phyloP scores from a whole-genome alignment of 2,329 filamentous ascomycete genomes.

The Teratosphaeriaceae sp. region DNA sequence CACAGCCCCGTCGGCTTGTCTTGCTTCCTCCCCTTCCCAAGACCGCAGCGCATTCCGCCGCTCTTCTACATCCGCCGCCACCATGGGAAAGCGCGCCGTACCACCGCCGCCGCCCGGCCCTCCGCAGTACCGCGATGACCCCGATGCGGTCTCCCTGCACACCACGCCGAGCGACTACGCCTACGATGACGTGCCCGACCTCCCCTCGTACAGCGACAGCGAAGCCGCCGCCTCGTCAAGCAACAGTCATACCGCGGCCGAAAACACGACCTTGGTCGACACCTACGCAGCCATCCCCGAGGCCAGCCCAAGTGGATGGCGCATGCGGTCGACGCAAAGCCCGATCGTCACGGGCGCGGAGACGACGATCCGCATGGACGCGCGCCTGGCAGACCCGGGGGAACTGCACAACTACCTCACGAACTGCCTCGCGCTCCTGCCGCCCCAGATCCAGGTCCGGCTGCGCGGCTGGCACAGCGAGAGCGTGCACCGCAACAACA shows the following conservation, averaged over 20 bases:
- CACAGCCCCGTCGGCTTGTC: too few species aligned
- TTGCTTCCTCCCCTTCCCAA: too few species aligned
- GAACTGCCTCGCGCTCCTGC: slow-evolving; percentile 16
- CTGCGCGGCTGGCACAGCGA: slow-evolving; percentile 23
- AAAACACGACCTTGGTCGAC: slow-evolving; percentile 6
- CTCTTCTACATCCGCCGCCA: too few species aligned
- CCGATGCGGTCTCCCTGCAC: slow-evolving; percentile 23
- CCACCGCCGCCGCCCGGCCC: neutral
- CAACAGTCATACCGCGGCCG: neutral
- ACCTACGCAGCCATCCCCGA: slow-evolving; percentile 14
- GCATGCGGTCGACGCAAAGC: slow-evolving; percentile 4
- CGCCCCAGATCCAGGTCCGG: slow-evolving; percentile 18
- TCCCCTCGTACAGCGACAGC: slow-evolving; percentile 25
- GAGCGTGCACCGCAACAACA: slow-evolving; percentile 18
- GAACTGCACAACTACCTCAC: slow-evolving; percentile 20
- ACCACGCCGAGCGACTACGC: slow-evolving; percentile 24
- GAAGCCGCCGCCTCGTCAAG: slow-evolving; percentile 11
- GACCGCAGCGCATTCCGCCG: too few species aligned
- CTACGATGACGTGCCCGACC: slow-evolving; percentile 19
- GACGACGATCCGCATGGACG: slow-evolving; percentile 24
- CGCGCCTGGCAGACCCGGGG: slow-evolving; percentile 16
- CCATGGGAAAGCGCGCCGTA: neutral
- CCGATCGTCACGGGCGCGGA: slow-evolving; percentile 12
- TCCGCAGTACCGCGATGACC: slow-evolving; percentile 16
- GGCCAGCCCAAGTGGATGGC: neutral